Evolutionary conservation across 2,329 filamentous ascomycete species (phyloP), one percentile per base, ranked within the genome.

Genomic region (Metarhizium sp.): DNA sequence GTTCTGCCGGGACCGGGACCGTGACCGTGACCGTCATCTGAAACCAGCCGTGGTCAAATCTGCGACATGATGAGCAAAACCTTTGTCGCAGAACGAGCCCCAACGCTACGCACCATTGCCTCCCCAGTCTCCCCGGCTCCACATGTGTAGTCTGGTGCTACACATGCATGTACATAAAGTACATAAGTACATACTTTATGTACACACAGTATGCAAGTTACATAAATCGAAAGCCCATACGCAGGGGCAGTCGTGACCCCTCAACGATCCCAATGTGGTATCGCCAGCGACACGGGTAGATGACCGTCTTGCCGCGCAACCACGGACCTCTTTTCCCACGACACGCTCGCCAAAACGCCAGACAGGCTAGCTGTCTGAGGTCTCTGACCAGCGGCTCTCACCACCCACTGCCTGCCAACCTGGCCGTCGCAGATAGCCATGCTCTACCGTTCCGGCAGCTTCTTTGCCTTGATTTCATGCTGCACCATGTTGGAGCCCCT

Each of bases 241-340:
- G 7, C 32, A 34, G 32, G 32, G 32, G 32, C 32, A 34, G 32
- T 7, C 32, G 10, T 34, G 32, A 8, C 32, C 6, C 32, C 32
- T 34, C 32, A 34, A 2, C 32, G 32, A 34, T 8, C 43, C 43
- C n/a, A 18, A 46, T 46, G 43, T 42, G 40, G 40, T 18, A 42
- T 34, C 20, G 18, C 43, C 43, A 20, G n/a, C 34, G 34, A 46
- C 3, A 49, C 34, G 25, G 16, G 16, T 32, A 16, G 13, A 3
- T 8, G 30, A 32, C 11, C 20, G 18, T 25, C 13, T 18, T 40
- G 47, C 14, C n/a, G 18, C n/a, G 32, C 40, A 51, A 36, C 30
- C 55, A 57, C 52, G 52, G 49, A 54, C 55, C 52, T 54, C 42
- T 42, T 25, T 36, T 25, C 20, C 32, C 42, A 54, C 18, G n/a